Evolutionary conservation across 2,329 filamentous ascomycete species (phyloP).

Genomic region (Leptographium procerum): DNA sequence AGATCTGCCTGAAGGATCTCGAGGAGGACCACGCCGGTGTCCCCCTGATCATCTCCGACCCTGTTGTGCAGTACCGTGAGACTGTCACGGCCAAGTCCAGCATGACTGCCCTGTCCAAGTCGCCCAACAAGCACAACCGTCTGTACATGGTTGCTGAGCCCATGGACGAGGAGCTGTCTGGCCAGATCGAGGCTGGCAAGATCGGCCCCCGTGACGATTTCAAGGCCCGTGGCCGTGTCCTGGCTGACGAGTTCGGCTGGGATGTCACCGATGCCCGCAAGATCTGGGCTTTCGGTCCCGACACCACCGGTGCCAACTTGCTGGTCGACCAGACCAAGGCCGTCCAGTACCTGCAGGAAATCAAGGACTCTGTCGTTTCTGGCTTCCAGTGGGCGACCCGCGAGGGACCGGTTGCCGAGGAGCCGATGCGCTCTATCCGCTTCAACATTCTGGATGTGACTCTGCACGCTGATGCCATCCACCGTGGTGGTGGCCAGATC

Average conservation of each 20-base stretch:
- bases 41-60: conserved; percentile 94
- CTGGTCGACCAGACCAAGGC: conserved; percentile 99
- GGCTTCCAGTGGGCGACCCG: conserved; percentile 99
- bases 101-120: conserved; percentile 98
- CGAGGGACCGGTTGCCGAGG: conserved; percentile 94
- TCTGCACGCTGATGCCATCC: conserved; percentile 97
- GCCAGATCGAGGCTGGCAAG: conserved; percentile 84
- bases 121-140: conserved; percentile 99
- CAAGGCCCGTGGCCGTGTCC: conserved; percentile 92
- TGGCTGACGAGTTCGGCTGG: conserved; percentile 97
- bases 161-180: conserved; percentile 80
- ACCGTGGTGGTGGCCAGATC: conserved; percentile 98
- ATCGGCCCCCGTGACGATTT: conserved; percentile 94
- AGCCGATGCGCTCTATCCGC: conserved; percentile 93
- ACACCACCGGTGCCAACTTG: conserved; percentile 96
- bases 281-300: conserved; percentile 99
- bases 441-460: conserved; percentile 99
- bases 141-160: conserved; percentile 91
- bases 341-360: conserved; percentile 99
- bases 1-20: conserved; percentile 99
- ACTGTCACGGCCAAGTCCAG: conserved; percentile 73
- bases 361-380: conserved; percentile 99
- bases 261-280: conserved; percentile 99
- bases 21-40: conserved; percentile 99
- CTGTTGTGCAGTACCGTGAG: conserved; percentile 98